phyloP scores from a whole-genome alignment of 805 yeast species.

The Nematodospora valgi region DNA sequence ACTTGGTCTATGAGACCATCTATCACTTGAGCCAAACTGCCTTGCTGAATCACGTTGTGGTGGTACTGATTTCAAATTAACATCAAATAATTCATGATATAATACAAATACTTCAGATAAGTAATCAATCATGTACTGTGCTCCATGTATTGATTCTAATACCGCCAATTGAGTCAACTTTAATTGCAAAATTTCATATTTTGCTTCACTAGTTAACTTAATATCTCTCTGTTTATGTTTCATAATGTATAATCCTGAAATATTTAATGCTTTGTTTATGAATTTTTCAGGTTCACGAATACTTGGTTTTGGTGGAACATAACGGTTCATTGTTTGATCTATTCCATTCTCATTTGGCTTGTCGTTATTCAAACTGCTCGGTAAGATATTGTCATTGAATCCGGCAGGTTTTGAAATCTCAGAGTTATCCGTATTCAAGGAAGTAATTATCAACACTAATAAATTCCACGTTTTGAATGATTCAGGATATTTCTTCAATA shows the following conservation, averaged over 20 bases:
- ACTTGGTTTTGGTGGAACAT: too few relatives aligned
- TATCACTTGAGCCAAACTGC: conserved; percentile 9
- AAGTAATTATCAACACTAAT: conserved; percentile 58
- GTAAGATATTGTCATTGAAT: conserved; percentile 2
- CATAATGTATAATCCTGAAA: conserved; percentile 30
- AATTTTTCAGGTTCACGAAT: conserved; percentile 52
- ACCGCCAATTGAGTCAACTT: conserved; percentile 73
- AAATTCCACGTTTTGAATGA: conserved; percentile 66
- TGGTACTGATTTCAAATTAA: conserved; percentile 4
- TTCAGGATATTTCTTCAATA: conserved; percentile 50
- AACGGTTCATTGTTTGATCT: too few relatives aligned
- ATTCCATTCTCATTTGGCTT: background rate
- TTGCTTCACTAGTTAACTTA: conserved; percentile 24
- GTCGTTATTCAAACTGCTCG: background rate
- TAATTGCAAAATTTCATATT: conserved; percentile 59
- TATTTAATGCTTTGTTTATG: conserved; percentile 49
- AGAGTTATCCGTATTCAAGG: conserved; percentile 45
- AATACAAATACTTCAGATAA: conserved; percentile 65
- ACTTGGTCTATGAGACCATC: conserved; percentile 42
- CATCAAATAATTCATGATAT: conserved; percentile 49
- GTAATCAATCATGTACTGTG: conserved; percentile 53
- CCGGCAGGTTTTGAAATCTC: conserved; percentile 10
- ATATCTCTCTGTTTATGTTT: conserved; percentile 24
- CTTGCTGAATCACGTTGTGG: conserved; percentile 2
- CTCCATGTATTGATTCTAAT: conserved; percentile 59